Percentiles rank a stretch among this genome's conserved stretches.
These are phyloP conservation scores for Colletotrichum horii DNA, from an alignment of 2,329 filamentous ascomycete species.

Conservation along the genomic window DNA sequence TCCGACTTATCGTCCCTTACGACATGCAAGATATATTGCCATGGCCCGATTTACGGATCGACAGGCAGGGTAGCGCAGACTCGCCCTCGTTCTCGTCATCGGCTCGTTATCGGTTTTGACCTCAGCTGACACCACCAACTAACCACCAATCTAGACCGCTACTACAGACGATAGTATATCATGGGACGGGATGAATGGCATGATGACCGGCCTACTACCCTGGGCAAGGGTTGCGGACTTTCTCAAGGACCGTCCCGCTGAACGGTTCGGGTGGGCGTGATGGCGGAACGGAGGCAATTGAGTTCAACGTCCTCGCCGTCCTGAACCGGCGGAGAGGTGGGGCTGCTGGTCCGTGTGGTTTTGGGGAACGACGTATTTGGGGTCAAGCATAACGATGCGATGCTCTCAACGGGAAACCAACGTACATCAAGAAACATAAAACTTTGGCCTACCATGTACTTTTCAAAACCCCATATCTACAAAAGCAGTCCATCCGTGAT, in stretches of 20 bases:
- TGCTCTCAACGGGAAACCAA: too few relatives aligned
- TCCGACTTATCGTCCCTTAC: not conserved
- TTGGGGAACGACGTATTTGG: too few relatives aligned
- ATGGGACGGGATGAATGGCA: not conserved
- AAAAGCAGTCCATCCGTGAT: not conserved
- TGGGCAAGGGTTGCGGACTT: not conserved
- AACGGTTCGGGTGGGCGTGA: not conserved
- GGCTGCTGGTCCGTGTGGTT: not conserved
- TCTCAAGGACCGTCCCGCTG: not conserved
- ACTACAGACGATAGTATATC: not conserved
- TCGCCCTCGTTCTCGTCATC: not conserved
- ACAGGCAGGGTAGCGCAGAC: not conserved
- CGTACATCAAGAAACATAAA: not conserved
- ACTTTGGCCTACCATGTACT: not conserved
- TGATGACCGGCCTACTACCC: not conserved
- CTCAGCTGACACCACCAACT: accelerated
- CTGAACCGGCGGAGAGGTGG: not conserved
- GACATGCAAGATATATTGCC: not conserved
- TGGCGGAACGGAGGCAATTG: not conserved
- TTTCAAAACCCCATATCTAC: not conserved
- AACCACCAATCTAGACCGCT: not conserved
- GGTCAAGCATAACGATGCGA: too few relatives aligned
- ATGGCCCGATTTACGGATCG: not conserved
- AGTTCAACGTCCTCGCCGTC: not conserved
- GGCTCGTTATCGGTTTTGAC: not conserved